Base-by-base conservation (phyloP, 345 rosid genomes). In the Eucalyptus regnans region DNA sequence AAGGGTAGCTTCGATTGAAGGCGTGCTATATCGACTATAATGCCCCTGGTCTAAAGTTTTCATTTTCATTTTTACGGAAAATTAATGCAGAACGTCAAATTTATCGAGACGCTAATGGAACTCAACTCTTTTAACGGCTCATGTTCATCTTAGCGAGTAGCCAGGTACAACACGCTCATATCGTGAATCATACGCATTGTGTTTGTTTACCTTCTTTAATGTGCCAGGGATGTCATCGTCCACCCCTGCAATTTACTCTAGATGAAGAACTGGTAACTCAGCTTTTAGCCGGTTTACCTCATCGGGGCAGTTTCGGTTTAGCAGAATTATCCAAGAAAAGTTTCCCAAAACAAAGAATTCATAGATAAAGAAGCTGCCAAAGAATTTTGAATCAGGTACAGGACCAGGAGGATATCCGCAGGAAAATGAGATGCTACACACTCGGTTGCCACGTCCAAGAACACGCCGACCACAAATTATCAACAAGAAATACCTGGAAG, bases 341-440 rank as follows among this genome's bases (percentile, higher is more conserved):
- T 41, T 76, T 22, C 27, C 27, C 84, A 76, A 20, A 76, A 22
- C 84, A 76, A 41, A 76, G 84, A 76, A 37, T 76, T 76, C 48
- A 76, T 76, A 76, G 84, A 76, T 76, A 27, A 76, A 76, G 83
- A 22, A 41, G 48, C 15, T 41, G 14, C 84, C 84, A 76, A 76
- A 76, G 84, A 76, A 41, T 76, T 76, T 76, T 76, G 84, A 76
- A 41, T 76, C 84, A 41, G 84, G 84, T 41, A 76, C 48, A 76
- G 5, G 9, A 76, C 83, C 29, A 11, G 29, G 84, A 76, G 84
- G 84, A 41, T 20, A 76, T 76, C 84, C 27, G 48, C 48, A 76
- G 48, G 6, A 76, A 76, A 22, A 76, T 76, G 84, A 76, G 44
- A 76, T 25, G 27, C 14, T 76, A 76, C 46, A 41, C 84, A 41